Base-by-base conservation (phyloP, 495 filamentous ascomycete species). In the Aspergillus cristatus region DNA sequence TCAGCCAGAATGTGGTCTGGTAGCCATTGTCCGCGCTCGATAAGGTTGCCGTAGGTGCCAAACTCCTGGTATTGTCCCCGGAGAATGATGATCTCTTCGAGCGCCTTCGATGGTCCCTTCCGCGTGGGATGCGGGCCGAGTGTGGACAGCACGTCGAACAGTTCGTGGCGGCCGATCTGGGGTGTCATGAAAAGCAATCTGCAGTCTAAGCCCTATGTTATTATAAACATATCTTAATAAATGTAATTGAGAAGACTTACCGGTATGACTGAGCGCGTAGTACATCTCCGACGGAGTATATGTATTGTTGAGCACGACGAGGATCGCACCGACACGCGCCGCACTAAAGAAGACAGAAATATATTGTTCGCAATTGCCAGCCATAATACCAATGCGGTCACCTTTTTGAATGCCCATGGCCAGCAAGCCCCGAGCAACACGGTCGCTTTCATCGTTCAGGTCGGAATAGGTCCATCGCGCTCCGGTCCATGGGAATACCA, bases 221-320 rank as follows among this genome's bases (percentile, higher is more conserved):
- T 35, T 8, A 34, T 4, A 36, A 40, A 6, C 13, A 32, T 20
- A 35, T 39, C 22, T 41, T 24, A 22, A 40, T 39, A 15, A 25
- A 26, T 8, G 18, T 42, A 7, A 26, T 20, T 16, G 38, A 22
- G 28, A n/a, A 36, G 1, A 53, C 63, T 37, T 57, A 78, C 76
- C 74, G 6, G 76, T 72, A 45, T 82, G 78, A 34, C 67, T 68
- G n/a, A 84, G 54, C 18, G 75, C 80, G 50, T 77, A 72, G 40
- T 71, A 62, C 3, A 76, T 67, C 52, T 84, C 80, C 11, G 65
- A 69, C 1, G 74, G 66, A 16, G 79, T 84, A 47, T 84, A 82
- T 0, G 77, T 84, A 58, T 81, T 82, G 58, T 84, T 82, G 45
- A 82, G 58, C 18, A 82, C 79, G 4, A 84, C 79, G 31, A 81